Conservation (phyloP, 2,329 filamentous ascomycete genomes). For the Claviceps purpurea region DNA sequence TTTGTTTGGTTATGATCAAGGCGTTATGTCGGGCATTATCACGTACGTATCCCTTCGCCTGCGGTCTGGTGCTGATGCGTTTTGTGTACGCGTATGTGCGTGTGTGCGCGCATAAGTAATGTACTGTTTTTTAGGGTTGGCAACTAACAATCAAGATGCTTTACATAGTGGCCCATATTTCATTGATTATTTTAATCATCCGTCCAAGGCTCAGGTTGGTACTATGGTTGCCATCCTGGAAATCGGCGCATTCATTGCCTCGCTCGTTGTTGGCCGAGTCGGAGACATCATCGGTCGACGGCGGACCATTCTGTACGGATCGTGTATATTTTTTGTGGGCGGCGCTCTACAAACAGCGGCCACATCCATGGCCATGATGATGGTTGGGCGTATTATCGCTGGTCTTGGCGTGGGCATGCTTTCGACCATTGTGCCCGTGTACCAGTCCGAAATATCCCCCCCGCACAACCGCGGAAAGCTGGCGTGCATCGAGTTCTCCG, state of each 20-base stretch:
- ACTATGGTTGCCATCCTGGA: slow-evolving; percentile 98
- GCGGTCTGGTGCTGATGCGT: neutral
- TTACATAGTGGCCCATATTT: slow-evolving; percentile 69
- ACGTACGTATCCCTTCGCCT: slow-evolving; percentile 32
- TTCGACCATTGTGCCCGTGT: slow-evolving; percentile 85
- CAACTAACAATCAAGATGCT: neutral
- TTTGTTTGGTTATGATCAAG: slow-evolving; percentile 80
- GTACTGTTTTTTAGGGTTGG: too few species aligned
- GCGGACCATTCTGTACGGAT: slow-evolving; percentile 85
- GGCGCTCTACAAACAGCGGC: slow-evolving; percentile 76
- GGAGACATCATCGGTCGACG: slow-evolving; percentile 86
- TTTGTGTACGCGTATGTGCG: neutral
- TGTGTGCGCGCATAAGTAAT: neutral
- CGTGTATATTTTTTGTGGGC: slow-evolving; percentile 72
- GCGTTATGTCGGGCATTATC: slow-evolving; percentile 69
- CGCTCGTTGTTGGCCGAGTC: slow-evolving; percentile 70
- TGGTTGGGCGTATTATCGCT: slow-evolving; percentile 66
- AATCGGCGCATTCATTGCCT: slow-evolving; percentile 83
- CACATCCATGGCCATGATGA: slow-evolving; percentile 80
- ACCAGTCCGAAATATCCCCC: slow-evolving; percentile 90
- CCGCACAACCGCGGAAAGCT: slow-evolving; percentile 92
- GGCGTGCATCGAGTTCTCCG: slow-evolving; percentile 95
- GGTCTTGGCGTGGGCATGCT: slow-evolving; percentile 79
- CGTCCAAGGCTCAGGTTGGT: slow-evolving; percentile 73
- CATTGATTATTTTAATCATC: slow-evolving; percentile 83